A percentile compares a stretch with the other conserved stretches of the same genome.
Conservation (phyloP, 169 alveolate species). For the Eimeria necatrix region DNA sequence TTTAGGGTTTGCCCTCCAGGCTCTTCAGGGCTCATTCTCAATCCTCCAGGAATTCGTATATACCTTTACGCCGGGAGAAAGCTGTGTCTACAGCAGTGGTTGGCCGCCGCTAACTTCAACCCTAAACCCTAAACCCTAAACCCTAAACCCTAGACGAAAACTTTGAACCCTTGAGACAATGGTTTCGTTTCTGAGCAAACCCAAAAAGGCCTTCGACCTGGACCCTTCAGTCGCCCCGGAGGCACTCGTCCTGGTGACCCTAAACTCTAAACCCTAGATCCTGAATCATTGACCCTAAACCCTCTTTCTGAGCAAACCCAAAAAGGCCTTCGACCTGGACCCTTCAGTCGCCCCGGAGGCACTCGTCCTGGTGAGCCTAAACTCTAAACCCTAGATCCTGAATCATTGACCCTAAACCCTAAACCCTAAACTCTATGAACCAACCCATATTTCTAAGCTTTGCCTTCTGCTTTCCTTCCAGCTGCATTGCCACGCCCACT, state of each 20-base stretch:
- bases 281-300: neutral
- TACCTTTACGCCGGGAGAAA: too few relatives aligned
- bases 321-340: neutral
- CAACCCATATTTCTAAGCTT: neutral
- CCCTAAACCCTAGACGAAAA: neutral
- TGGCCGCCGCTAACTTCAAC: neutral
- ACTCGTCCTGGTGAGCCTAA: neutral
- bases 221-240: neutral
- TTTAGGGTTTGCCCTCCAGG: too few relatives aligned
- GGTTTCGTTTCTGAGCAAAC: neutral
- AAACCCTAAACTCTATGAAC: neutral
- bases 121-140: constrained; percentile 41
- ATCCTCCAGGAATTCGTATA: too few relatives aligned
- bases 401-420: neutral
- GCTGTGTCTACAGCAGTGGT: too few relatives aligned
- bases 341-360: neutral
- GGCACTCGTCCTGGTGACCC: neutral
- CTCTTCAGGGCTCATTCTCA: too few relatives aligned
- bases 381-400: constrained; percentile 1
- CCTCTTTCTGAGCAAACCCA: neutral
- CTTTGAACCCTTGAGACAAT: neutral
- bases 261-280: constrained; percentile 19
- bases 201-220: neutral
- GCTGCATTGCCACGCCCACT: neutral
- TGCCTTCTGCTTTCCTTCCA: neutral